Evolutionary conservation across 2,329 filamentous ascomycete species (phyloP), one percentile per base, ranked within the genome.

Genomic region (Venturia effusa): DNA sequence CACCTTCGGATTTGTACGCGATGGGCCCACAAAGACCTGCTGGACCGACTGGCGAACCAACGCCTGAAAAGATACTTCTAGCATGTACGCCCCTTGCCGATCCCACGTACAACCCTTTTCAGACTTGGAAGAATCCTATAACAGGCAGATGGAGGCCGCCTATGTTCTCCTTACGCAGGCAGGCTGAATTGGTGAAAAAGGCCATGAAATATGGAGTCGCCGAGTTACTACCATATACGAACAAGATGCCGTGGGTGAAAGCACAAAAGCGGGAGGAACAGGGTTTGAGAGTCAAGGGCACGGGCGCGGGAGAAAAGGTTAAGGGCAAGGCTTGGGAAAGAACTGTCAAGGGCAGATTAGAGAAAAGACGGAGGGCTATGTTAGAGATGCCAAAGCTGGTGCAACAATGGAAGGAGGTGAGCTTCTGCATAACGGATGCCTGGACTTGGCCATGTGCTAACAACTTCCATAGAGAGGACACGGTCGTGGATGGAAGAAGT

Each of bases 271-370:
- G 90, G 65, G 84, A 91, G 65, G 89, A 95, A 79, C 83, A 88
- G 68, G 93, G 92, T 61, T 74, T 96, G 75, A 83, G 87, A 67
- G 89, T 97, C 65, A 93, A 92, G 84, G 93, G 93, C 70, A 97
- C 93, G 1, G 93, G 94, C 81, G 86, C 91, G 69, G 93, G 92
- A 65, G 87, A 97, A 78, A 87, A 83, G 77, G 93, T 97, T 75
- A 99, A 97, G 88, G 94, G 94, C 76, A 93, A 97, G 77, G 83
- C 86, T 70, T 90, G 92, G 85, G 94, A 99, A 81, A 85, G 94
- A 74, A 88, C 88, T 71, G 80, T 97, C 79, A 87, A 89, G 78
- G 81, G 83, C 66, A 86, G 87, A 81, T 85, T 97, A 83, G 91
- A 96, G 75, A 86, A 89, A 79, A 87, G 92, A 78, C 89, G 88